Percentiles rank a stretch among this genome's conserved stretches.
phyloP scores from a whole-genome alignment of 2,329 filamentous ascomycete genomes.

The Epichloe sibirici region DNA sequence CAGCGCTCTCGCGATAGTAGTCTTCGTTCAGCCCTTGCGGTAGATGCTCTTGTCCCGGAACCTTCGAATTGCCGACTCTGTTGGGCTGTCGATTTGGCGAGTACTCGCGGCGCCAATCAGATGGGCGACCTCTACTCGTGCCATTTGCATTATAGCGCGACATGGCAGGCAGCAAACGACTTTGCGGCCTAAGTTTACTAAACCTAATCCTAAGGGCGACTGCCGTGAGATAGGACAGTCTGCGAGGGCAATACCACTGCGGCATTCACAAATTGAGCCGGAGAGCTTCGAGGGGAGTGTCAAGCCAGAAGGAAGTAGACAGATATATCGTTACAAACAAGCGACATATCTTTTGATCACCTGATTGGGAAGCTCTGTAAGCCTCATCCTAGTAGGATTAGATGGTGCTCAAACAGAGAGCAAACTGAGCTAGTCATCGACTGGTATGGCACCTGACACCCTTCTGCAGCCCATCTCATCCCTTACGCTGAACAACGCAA shows the following conservation, averaged over 20 bases:
- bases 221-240: not conserved
- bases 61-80: not conserved
- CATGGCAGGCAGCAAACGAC: not conserved
- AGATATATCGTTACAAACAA: not conserved
- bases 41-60: not conserved
- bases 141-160: not conserved
- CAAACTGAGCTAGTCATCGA: not conserved
- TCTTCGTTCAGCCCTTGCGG: slow-evolving; percentile 2
- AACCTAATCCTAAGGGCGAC: not conserved
- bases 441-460: not conserved
- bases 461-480: not conserved
- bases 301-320: not conserved
- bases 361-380: not conserved
- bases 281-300: no score
- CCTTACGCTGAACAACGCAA: not conserved
- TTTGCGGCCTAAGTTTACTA: not conserved
- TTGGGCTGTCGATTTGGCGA: not conserved
- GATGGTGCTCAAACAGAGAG: not conserved
- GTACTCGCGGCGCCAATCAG: not conserved
- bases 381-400: not conserved
- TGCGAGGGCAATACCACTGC: not conserved
- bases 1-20: slow-evolving; percentile 3
- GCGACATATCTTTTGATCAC: not conserved
- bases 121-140: not conserved
- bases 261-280: no score